A percentile compares a stretch with the other conserved stretches of the same genome.
Conservation (phyloP, 73 alveolate species). For the Tetrahymena borealis region DNA sequence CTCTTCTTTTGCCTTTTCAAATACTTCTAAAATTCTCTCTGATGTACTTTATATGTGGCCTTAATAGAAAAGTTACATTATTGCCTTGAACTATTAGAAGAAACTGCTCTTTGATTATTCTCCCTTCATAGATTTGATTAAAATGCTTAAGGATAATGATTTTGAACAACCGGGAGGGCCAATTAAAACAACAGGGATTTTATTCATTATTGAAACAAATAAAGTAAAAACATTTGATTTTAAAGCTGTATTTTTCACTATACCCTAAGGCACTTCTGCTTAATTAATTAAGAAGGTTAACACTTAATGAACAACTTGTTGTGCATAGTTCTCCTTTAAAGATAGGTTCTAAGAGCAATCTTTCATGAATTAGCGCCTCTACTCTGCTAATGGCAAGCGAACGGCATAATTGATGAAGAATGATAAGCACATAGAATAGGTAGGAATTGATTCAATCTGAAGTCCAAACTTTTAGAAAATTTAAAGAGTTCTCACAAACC, state of each 20-base stretch:
- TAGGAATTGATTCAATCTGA: conserved; percentile 8
- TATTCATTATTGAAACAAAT: conserved; percentile 50
- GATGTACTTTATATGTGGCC: conserved; percentile 70
- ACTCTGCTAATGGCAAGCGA: background rate
- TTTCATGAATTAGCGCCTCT: background rate
- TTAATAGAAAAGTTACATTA: conserved; percentile 45
- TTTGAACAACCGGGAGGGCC: conserved; percentile 80
- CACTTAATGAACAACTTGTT: conserved; percentile 16
- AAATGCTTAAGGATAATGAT: conserved; percentile 55
- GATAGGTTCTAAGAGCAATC: background rate
- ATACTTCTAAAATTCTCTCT: conserved; percentile 56
- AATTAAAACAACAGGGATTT: conserved; percentile 60
- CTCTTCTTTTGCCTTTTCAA: conserved; percentile 45
- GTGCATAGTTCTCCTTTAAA: background rate
- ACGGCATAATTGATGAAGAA: conserved; percentile 9
- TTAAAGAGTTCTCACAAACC: conserved; percentile 39
- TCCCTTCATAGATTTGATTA: conserved; percentile 54
- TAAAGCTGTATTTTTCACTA: conserved; percentile 54
- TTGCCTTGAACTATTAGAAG: conserved; percentile 49
- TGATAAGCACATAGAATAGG: background rate
- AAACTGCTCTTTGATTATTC: conserved; percentile 35
- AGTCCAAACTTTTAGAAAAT: conserved; percentile 1
- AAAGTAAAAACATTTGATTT: conserved; percentile 53
- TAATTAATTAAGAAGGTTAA: conserved; percentile 34
- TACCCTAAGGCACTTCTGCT: conserved; percentile 48